Percentiles rank a stretch among this genome's conserved stretches.
Evolutionary conservation across 768 basidiomycete genomes (phyloP).

Genomic region (Boletus vinaceobasis): DNA sequence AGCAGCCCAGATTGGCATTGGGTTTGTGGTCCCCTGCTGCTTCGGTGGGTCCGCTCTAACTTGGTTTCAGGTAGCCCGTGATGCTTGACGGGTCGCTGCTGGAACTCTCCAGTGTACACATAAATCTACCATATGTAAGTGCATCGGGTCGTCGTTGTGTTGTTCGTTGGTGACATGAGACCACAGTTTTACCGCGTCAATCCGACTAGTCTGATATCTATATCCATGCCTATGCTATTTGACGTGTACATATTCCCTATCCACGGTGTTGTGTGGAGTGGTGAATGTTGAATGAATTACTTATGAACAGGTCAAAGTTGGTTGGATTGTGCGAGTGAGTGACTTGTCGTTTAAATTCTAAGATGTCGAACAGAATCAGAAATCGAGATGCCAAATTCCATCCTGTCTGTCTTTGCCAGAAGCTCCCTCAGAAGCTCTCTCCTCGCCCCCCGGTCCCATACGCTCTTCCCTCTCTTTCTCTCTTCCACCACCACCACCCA

Average conservation of each 20-base stretch:
- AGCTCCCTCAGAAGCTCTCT: background rate
- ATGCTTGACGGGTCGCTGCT: too few species aligned
- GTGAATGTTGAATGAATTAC: too few species aligned
- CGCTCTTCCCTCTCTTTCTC: background rate
- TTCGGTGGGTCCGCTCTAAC: background rate
- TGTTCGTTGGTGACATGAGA: conserved; percentile 7
- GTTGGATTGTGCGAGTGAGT: background rate
- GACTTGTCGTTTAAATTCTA: conserved; percentile 8
- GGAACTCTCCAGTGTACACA: background rate
- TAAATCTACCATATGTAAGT: conserved; percentile 8
- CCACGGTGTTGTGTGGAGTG: background rate
- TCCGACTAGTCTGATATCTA: background rate
- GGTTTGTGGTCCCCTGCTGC: conserved; percentile 6
- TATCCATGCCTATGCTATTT: background rate
- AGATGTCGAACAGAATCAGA: conserved; percentile 12
- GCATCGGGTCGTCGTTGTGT: background rate
- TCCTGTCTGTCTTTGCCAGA: background rate
- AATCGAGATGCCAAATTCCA: conserved; percentile 20
- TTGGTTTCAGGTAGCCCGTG: background rate
- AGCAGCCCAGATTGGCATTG: background rate
- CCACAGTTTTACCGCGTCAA: background rate
- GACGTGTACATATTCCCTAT: background rate
- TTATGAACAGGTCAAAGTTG: background rate
- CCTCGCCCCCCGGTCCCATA: background rate
- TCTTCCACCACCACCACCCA: conserved; percentile 1